Evolutionary conservation across 2,329 filamentous ascomycete species (phyloP).

Genomic region (Ceratocystis cubensis): DNA sequence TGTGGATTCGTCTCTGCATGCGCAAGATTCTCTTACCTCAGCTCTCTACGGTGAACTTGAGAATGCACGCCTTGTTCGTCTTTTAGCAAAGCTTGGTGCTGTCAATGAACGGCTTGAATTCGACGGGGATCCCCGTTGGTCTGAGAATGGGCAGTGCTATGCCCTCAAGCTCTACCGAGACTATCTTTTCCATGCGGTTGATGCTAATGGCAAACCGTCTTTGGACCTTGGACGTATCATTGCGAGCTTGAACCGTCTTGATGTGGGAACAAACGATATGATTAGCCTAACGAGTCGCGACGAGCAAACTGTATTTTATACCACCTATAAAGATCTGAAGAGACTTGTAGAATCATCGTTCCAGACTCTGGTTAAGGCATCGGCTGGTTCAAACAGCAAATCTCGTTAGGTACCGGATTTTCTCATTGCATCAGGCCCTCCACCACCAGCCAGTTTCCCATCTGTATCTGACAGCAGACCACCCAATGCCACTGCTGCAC

Average conservation of each 20-base stretch:
- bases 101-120: slow-evolving; percentile 85
- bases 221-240: slow-evolving; percentile 82
- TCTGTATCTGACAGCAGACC: slow-evolving; percentile 1
- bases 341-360: slow-evolving; percentile 48
- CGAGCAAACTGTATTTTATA: slow-evolving; percentile 75
- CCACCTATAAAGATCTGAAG: slow-evolving; percentile 82
- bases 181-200: slow-evolving; percentile 94
- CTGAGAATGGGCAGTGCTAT: slow-evolving; percentile 84
- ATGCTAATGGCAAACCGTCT: slow-evolving; percentile 68
- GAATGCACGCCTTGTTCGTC: slow-evolving; percentile 71
- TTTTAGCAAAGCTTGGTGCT: slow-evolving; percentile 69
- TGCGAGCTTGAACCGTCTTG: slow-evolving; percentile 77
- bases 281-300: slow-evolving; percentile 78
- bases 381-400: slow-evolving; percentile 27
- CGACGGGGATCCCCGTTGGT: slow-evolving; percentile 66
- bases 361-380: slow-evolving; percentile 42
- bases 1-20: slow-evolving; percentile 68
- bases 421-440: not conserved
- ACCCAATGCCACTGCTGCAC: not conserved
- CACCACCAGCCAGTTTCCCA: not conserved
- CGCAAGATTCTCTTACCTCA: slow-evolving; percentile 59
- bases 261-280: slow-evolving; percentile 77
- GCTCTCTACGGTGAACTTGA: slow-evolving; percentile 72
- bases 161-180: slow-evolving; percentile 90
- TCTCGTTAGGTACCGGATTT: slow-evolving; percentile 18